Base-by-base conservation (phyloP, 768 basidiomycete genomes). In the Rubroboletus pulcherrimus region DNA sequence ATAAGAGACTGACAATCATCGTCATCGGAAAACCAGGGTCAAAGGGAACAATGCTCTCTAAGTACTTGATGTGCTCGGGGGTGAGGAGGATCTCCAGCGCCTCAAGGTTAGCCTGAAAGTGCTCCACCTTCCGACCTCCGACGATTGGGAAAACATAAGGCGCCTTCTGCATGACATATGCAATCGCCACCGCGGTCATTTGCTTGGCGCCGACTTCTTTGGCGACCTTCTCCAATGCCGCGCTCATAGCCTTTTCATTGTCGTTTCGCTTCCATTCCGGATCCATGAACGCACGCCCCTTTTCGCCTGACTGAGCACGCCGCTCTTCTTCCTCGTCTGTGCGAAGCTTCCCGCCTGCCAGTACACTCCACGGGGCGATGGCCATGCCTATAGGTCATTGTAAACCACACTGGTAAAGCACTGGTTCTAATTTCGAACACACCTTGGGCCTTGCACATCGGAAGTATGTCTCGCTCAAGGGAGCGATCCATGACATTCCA, bases 381-480 rank as follows among this genome's bases (percentile, higher is more conserved):
- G 74, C 59, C 60, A 62, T 41, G 21, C 53, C 63, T 58, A 2
- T 34, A 9, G n/a, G 15, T 2, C 24, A 21, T 10, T 10, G 6
- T 48, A 14, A 56, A 14, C 1, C 8, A n/a, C 29, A 12, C n/a
- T 15, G 2, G 6, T 24, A 8, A 56, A 17, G 5, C 10, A 21
- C 30, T 2, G 17, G 45, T 35, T 17, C 37, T 51, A 47, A 53
- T 33, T 44, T 50, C 17, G n/a, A 46, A 40, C 66, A 56, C 10
- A 67, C 75, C 78, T 71, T 78, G 8, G 1, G 55, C 55, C 39
- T 45, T 62, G 49, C 61, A 62, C 60, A 62, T 62, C 0, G 77
- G 77, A 50, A 83, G 77, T 51, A 83, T 78, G 1, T 83, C 82
- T 8, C 81, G 73, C 64, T 84, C 81, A 43, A 82, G 72, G 29